These are phyloP conservation scores for Rosa persica DNA, from an alignment of 306 rosid species.

Conservation along the genomic window DNA sequence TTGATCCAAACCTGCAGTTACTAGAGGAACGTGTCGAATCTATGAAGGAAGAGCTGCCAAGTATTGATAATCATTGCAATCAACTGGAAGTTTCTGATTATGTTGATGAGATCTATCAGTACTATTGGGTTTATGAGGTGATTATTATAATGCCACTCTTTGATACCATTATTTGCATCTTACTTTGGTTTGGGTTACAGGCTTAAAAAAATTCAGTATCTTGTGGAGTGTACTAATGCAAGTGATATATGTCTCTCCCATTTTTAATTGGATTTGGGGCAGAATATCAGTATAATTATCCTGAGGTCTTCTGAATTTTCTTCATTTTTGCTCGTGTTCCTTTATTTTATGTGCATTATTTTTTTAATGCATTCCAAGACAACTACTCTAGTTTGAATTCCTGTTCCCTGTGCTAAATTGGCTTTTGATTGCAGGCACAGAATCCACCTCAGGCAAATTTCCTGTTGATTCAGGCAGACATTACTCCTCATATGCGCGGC, in stretches of 20 bases:
- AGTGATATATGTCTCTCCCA: background rate
- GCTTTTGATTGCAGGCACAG: constrained; percentile 52
- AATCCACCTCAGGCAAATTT: constrained; percentile 56
- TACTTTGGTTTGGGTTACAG: background rate
- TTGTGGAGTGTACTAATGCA: background rate
- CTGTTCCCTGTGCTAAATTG: constrained; percentile 15
- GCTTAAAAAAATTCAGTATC: background rate
- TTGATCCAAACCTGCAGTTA: constrained; percentile 45
- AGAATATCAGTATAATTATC: background rate
- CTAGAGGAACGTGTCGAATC: constrained; percentile 52
- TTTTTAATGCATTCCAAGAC: background rate
- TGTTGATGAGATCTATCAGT: constrained; percentile 73
- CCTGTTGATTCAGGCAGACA: constrained; percentile 64
- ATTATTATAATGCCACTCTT: constrained; percentile 16
- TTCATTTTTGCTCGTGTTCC: background rate
- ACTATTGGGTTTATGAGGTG: constrained; percentile 90
- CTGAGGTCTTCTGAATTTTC: background rate
- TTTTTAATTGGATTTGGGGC: background rate
- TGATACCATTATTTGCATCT: background rate
- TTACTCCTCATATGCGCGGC: constrained; percentile 75
- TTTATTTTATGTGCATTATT: background rate
- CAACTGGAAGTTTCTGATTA: constrained; percentile 91
- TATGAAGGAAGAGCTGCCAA: constrained; percentile 52
- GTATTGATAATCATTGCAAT: constrained; percentile 65
- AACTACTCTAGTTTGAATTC: background rate